Conservation (phyloP, 192 early-diverging fungal genomes). For the Geosiphon pyriformis region DNA sequence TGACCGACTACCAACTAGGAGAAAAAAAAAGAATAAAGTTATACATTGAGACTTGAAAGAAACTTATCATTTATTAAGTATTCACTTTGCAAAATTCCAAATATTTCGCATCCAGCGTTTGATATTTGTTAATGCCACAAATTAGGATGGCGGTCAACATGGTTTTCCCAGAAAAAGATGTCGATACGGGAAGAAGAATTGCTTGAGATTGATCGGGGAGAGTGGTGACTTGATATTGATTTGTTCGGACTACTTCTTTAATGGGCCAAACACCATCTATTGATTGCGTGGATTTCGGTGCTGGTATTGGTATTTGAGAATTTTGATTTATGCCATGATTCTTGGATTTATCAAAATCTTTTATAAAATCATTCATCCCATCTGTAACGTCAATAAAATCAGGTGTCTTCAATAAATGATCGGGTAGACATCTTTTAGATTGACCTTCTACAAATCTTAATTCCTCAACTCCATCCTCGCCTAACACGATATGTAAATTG, state of each 20-base stretch:
- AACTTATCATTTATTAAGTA: neutral
- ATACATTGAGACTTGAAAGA: too few species aligned
- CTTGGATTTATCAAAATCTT: too few species aligned
- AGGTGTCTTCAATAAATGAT: constrained; percentile 1
- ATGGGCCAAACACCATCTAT: constrained; percentile 20
- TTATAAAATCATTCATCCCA: too few species aligned
- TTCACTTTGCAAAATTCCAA: constrained; percentile 5
- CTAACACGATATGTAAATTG: neutral
- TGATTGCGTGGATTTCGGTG: too few species aligned
- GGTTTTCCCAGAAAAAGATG: neutral
- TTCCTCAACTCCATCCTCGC: constrained; percentile 5
- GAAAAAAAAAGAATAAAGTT: neutral
- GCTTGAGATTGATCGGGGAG: neutral
- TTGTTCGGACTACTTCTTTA: neutral
- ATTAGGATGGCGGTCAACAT: constrained; percentile 8
- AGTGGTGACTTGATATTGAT: neutral
- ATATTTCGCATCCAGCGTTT: constrained; percentile 6
- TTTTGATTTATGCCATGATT: too few species aligned
- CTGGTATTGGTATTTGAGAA: too few species aligned
- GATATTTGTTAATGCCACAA: constrained; percentile 4
- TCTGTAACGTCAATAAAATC: too few species aligned
- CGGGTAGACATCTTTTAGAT: constrained; percentile 1
- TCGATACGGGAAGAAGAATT: neutral
- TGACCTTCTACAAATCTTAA: neutral
- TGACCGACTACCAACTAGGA: constrained; percentile 30